Conservation (phyloP, 495 filamentous ascomycete genomes). For the Hypomontagnella submonticulosa region DNA sequence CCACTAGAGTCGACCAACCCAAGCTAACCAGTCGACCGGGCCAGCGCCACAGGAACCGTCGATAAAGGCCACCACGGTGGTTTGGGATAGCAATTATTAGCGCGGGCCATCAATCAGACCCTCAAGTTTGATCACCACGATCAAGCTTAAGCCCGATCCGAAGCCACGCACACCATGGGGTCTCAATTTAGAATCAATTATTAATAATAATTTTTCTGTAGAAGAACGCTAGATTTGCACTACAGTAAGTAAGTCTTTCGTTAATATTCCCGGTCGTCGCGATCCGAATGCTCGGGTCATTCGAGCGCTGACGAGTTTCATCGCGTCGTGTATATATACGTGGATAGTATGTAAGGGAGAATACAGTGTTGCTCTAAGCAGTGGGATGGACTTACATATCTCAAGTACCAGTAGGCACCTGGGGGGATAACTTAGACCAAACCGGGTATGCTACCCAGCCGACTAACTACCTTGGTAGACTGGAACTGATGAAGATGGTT, state of each 20-base stretch:
- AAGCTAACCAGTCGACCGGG: neutral
- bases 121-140: constrained; percentile 25
- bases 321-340: neutral
- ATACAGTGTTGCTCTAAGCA: neutral
- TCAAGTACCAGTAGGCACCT: no score
- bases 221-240: no score
- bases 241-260: neutral
- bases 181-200: neutral
- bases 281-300: neutral
- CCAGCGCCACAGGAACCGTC: neutral
- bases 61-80: no score
- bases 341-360: constrained; percentile 6
- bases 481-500: constrained; percentile 13
- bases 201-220: neutral
- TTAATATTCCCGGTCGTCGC: neutral
- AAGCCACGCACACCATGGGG: neutral
- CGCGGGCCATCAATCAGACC: neutral
- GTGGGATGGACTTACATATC: neutral
- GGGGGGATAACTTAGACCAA: neutral
- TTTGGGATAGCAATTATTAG: no score
- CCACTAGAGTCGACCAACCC: neutral
- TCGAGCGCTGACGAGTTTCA: constrained; percentile 2
- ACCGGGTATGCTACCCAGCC: constrained; percentile 1
- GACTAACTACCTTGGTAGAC: no score
- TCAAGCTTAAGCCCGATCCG: constrained; percentile 19